A percentile compares a stretch with the other conserved stretches of the same genome.
These are phyloP conservation scores for Roridomyces roridus DNA, from an alignment of 768 basidiomycete species.

Conservation along the genomic window DNA sequence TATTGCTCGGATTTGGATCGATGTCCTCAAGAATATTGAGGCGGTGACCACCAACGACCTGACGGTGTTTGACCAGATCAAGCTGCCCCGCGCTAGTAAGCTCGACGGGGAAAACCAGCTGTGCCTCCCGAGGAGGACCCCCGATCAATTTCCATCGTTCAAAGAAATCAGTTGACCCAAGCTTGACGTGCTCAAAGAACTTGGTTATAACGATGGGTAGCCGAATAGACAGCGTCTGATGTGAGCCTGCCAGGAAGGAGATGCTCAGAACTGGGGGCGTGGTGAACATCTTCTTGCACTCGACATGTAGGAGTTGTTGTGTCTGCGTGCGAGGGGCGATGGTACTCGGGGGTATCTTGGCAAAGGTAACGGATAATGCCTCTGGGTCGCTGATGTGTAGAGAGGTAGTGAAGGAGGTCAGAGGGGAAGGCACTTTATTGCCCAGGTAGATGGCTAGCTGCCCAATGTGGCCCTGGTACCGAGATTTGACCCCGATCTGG, in stretches of 20 bases:
- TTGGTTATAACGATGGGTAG: constrained; percentile 89
- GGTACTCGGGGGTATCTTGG: constrained; percentile 87
- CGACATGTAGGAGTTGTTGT: constrained; percentile 92
- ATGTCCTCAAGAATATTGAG: constrained; percentile 82
- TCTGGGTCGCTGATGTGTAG: constrained; percentile 76
- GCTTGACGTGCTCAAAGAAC: constrained; percentile 92
- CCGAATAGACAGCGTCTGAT: constrained; percentile 83
- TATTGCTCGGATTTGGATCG: constrained; percentile 93
- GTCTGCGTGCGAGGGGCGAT: constrained; percentile 86
- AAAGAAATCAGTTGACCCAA: constrained; percentile 88
- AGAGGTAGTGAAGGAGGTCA: constrained; percentile 89
- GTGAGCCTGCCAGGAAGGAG: constrained; percentile 92
- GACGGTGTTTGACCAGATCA: constrained; percentile 73
- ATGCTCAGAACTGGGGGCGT: constrained; percentile 80
- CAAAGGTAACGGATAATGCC: constrained; percentile 82
- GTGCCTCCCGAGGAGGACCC: constrained; percentile 91
- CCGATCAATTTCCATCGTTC: constrained; percentile 98
- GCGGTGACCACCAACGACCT: constrained; percentile 79
- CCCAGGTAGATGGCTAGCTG: constrained; percentile 95
- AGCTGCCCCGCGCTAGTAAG: constrained; percentile 73
- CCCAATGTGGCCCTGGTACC: constrained; percentile 94
- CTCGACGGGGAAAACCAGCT: constrained; percentile 82
- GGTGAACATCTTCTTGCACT: constrained; percentile 89
- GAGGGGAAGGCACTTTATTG: constrained; percentile 90
- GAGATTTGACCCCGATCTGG: constrained; percentile 95